Evolutionary conservation across 306 rosid genomes (phyloP), one percentile per base, ranked within the genome.

Genomic region (Aeschynomene evenia): DNA sequence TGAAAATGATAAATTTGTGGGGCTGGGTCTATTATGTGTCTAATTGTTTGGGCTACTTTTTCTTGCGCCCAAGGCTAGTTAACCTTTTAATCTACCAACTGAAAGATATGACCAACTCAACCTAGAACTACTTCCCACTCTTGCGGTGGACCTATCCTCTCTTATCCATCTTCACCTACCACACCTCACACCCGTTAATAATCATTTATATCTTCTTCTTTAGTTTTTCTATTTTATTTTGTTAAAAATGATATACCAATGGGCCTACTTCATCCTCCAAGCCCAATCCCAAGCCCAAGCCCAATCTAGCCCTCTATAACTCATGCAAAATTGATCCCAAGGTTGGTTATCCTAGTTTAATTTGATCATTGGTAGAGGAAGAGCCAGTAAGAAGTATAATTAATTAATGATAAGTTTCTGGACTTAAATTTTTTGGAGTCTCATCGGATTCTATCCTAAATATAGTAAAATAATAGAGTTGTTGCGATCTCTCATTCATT

Each of bases 111-210:
- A 9, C 53, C 18, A 48, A n/a, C 23, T 10, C 4, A 16, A 42
- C 49, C 23, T 16, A 3, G 0, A 48, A n/a, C n/a, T n/a, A n/a
- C n/a, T n/a, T 19, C 4, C 36, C 34, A 24, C 60, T 23, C 59
- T 23, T 23, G 8, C 36, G 1, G 2, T 45, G 13, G 31, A 48
- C 71, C 58, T 29, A 18, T 16, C 48, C 50, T 20, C 23, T 4
- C 62, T 13, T 7, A 24, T 52, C 62, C 61, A 6, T 7, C 62
- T 52, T 52, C 62, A 68, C 73, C 63, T 21, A 52, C 62, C 49
- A 2, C 60, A 12, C 57, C 43, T 16, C 70, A 18, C 29, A 33
- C 1, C 34, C n/a, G n/a, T n/a, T 13, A 19, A 34, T 40, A 7
- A 13, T 26, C 28, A 7, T 2, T 7, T 3, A 2, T 31, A 9